These are phyloP conservation scores for Schwanniomyces pseudopolymorphus DNA, from an alignment of 805 yeast genomes.

Conservation along the genomic window DNA sequence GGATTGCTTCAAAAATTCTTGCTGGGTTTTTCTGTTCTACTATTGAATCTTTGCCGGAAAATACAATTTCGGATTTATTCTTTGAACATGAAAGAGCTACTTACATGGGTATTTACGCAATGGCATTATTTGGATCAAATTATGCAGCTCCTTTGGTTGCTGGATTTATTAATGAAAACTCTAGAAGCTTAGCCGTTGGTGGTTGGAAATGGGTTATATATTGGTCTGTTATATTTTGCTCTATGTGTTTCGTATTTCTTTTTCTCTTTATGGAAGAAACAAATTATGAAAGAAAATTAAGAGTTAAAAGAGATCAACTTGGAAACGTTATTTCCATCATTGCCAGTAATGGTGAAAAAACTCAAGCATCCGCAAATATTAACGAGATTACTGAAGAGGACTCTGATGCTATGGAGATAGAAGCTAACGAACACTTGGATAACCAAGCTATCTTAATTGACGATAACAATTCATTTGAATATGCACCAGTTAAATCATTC, in stretches of 20 bases:
- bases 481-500: constrained; percentile 10
- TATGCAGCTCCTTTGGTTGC: constrained; percentile 27
- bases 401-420: background rate
- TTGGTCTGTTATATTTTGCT: constrained; percentile 28
- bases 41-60: constrained; percentile 50
- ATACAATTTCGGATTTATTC: constrained; percentile 48
- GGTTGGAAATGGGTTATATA: constrained; percentile 33
- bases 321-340: constrained; percentile 2
- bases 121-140: constrained; percentile 5
- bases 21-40: constrained; percentile 32
- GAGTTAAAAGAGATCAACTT: background rate
- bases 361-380: background rate
- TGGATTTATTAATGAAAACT: constrained; percentile 22
- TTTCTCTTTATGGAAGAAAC: constrained; percentile 34
- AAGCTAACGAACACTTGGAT: background rate
- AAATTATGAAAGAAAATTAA: constrained; percentile 2
- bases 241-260: constrained; percentile 20
- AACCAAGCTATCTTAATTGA: background rate
- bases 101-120: constrained; percentile 7
- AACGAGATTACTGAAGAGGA: background rate
- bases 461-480: background rate
- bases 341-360: background rate
- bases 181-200: constrained; percentile 2
- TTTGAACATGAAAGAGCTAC: constrained; percentile 50
- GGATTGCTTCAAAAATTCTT: constrained; percentile 38